Percentiles rank a stretch among this genome's conserved stretches.
These are phyloP conservation scores for Globisporangium mamillatum DNA, from an alignment of 352 stramenopile species.

Conservation along the genomic window DNA sequence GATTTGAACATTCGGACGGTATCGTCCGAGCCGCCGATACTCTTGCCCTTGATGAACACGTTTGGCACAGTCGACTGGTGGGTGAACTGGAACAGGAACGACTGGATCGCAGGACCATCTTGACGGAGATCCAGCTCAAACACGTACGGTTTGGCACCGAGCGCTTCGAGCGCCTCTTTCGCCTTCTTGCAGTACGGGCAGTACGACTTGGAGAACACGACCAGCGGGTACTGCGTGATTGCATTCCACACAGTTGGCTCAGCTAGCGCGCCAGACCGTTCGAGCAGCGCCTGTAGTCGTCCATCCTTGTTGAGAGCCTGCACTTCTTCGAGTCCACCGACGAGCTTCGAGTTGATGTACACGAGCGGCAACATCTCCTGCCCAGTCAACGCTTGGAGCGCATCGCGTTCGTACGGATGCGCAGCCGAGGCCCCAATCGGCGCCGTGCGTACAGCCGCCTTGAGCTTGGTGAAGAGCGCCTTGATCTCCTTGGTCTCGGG, in stretches of 20 bases:
- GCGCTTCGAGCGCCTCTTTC: constrained; percentile 56
- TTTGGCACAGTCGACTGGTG: constrained; percentile 96
- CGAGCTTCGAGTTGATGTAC: constrained; percentile 92
- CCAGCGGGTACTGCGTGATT: constrained; percentile 64
- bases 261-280: constrained; percentile 61
- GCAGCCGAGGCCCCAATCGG: constrained; percentile 55
- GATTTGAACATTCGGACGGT: constrained; percentile 81
- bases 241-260: constrained; percentile 71
- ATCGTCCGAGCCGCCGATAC: constrained; percentile 94
- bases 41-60: constrained; percentile 96
- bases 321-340: constrained; percentile 93
- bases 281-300: constrained; percentile 85
- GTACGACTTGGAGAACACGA: constrained; percentile 88
- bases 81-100: constrained; percentile 89
- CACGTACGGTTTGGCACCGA: constrained; percentile 63
- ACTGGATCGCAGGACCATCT: constrained; percentile 91
- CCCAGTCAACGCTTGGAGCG: constrained; percentile 87
- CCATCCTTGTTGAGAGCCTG: constrained; percentile 83
- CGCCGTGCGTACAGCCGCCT: constrained; percentile 49
- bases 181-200: constrained; percentile 87
- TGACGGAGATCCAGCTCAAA: constrained; percentile 81
- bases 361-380: constrained; percentile 94
- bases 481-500: constrained; percentile 91
- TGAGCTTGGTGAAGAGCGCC: constrained; percentile 68
- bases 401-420: constrained; percentile 70